Conservation (phyloP, 345 rosid genomes). For the Pelargonium nanum region DNA sequence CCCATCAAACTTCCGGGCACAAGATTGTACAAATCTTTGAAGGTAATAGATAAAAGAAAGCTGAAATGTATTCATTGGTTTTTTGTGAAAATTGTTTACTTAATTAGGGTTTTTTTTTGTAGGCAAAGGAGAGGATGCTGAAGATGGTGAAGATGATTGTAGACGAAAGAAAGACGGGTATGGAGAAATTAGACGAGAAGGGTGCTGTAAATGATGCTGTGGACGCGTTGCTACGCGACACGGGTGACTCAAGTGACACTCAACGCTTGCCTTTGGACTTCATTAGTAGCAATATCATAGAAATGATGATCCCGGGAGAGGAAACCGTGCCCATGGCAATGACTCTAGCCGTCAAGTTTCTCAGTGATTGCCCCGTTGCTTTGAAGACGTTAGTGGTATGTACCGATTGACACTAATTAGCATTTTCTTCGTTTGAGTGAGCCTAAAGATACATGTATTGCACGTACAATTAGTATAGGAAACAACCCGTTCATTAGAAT, state of each 20-base stretch:
- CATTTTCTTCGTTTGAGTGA: too few species aligned
- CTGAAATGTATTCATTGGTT: too few species aligned
- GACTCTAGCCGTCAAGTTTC: conserved; percentile 78
- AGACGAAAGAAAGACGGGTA: conserved; percentile 35
- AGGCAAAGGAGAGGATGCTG: conserved; percentile 67
- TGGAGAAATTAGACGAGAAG: conserved; percentile 22
- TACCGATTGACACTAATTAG: conserved; percentile 5
- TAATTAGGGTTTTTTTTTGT: conserved; percentile 15
- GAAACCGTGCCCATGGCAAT: conserved; percentile 87
- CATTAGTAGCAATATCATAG: conserved; percentile 60
- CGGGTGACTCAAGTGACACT: conserved; percentile 33
- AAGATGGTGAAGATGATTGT: conserved; percentile 59
- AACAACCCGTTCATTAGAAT: too few species aligned
- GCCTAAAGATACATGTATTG: too few species aligned
- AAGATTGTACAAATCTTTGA: conserved; percentile 65
- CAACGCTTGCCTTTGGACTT: conserved; percentile 60
- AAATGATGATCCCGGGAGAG: conserved; percentile 98
- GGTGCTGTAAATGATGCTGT: conserved; percentile 35
- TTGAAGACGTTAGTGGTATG: conserved; percentile 55
- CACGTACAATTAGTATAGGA: too few species aligned
- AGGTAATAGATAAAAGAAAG: conserved; percentile 37
- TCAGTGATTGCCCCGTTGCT: conserved; percentile 56
- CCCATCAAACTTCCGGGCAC: conserved; percentile 90
- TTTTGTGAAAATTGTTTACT: background rate
- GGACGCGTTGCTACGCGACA: conserved; percentile 54